These are phyloP conservation scores for Colletotrichum magnum DNA, from an alignment of 2,329 filamentous ascomycete genomes.

Conservation along the genomic window DNA sequence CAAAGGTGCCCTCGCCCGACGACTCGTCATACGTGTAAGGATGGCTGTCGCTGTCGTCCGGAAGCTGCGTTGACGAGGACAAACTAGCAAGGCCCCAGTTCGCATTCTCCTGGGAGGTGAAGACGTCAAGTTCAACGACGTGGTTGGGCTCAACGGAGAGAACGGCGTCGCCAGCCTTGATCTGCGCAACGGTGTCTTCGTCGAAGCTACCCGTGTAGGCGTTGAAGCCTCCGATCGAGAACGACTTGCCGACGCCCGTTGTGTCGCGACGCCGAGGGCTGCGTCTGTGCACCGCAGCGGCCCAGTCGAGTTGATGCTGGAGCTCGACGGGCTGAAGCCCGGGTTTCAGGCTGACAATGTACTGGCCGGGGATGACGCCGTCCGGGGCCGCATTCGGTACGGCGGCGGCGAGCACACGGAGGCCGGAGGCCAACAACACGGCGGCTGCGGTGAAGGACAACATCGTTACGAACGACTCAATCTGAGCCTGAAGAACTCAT, in stretches of 20 bases:
- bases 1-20: conserved; percentile 53
- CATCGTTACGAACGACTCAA: conserved; percentile 1
- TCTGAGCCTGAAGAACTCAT: not conserved
- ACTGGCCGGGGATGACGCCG: conserved; percentile 19
- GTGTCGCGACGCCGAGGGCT: conserved; percentile 53
- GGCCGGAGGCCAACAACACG: not conserved
- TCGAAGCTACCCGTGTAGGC: conserved; percentile 61
- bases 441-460: conserved; percentile 7
- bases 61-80: conserved; percentile 49
- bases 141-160: conserved; percentile 50
- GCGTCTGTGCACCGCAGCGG: conserved; percentile 52
- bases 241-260: conserved; percentile 57
- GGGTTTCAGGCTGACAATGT: conserved; percentile 31
- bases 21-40: conserved; percentile 51
- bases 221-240: conserved; percentile 54
- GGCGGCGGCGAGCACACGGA: conserved; percentile 5
- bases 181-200: conserved; percentile 54
- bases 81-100: conserved; percentile 62
- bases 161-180: conserved; percentile 53
- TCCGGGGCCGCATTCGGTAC: conserved; percentile 12
- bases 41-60: conserved; percentile 35
- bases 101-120: conserved; percentile 50
- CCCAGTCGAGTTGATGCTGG: conserved; percentile 53
- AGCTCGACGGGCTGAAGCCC: conserved; percentile 49
- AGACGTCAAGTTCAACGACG: conserved; percentile 44